Evolutionary conservation across 768 basidiomycete genomes (phyloP).

Genomic region (Lactifluus pinguis): DNA sequence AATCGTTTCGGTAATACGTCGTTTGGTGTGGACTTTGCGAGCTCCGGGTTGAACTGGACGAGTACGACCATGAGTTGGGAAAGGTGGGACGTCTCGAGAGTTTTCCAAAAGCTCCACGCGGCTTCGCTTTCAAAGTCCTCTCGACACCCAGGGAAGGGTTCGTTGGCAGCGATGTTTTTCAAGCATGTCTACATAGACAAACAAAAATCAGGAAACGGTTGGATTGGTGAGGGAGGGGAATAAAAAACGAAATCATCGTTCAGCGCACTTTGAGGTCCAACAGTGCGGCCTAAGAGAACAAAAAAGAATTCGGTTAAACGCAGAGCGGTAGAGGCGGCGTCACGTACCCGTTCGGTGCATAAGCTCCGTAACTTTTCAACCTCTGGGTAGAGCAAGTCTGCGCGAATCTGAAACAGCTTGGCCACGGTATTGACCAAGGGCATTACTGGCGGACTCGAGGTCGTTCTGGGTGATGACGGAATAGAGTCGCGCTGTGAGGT

Average conservation of each 20-base stretch:
- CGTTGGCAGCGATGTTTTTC: constrained; percentile 82
- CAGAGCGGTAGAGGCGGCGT: background rate
- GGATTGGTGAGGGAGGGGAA: background rate
- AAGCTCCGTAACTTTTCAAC: constrained; percentile 53
- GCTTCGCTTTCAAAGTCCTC: constrained; percentile 81
- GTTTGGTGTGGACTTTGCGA: constrained; percentile 67
- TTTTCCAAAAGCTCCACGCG: constrained; percentile 79
- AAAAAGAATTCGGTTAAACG: constrained; percentile 14
- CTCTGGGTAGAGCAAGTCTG: constrained; percentile 60
- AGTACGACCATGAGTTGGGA: constrained; percentile 85
- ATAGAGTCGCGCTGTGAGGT: constrained; percentile 46
- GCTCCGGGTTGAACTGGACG: constrained; percentile 77
- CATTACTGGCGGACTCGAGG: constrained; percentile 50
- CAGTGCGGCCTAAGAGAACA: constrained; percentile 56
- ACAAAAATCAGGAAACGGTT: background rate
- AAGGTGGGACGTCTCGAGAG: constrained; percentile 71
- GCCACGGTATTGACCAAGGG: constrained; percentile 61
- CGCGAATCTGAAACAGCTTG: constrained; percentile 64
- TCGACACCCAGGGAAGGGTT: constrained; percentile 73
- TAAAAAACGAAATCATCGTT: background rate
- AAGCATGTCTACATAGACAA: constrained; percentile 57
- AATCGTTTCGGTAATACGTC: constrained; percentile 35
- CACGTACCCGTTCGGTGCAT: constrained; percentile 67
- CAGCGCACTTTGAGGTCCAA: constrained; percentile 70
- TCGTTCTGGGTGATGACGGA: constrained; percentile 28